Percentiles rank a stretch among this genome's conserved stretches.
Conservation (phyloP, 352 stramenopile genomes). For the Thalassiosira mediterranea region DNA sequence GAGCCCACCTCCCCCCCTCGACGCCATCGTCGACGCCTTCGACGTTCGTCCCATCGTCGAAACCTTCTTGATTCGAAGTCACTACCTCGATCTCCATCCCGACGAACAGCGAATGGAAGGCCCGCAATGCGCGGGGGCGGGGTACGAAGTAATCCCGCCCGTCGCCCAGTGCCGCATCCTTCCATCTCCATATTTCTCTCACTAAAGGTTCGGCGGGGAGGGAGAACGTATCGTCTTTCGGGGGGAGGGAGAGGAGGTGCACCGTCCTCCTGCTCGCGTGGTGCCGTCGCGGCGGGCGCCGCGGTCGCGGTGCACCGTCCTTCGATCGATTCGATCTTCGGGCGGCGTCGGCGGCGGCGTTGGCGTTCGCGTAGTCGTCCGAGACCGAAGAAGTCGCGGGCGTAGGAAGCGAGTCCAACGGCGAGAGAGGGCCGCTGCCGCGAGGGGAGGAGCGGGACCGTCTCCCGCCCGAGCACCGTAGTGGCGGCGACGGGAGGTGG, state of each 20-base stretch:
- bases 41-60: neutral
- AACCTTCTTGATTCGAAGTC: neutral
- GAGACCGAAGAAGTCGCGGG: neutral
- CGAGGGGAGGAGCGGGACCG: no score
- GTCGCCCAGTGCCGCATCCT: slow-evolving; percentile 73
- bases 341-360: neutral
- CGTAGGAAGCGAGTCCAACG: neutral
- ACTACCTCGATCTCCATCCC: slow-evolving; percentile 32
- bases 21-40: neutral
- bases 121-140: slow-evolving; percentile 61
- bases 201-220: slow-evolving; percentile 33
- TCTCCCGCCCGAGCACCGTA: no score
- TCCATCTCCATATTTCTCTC: slow-evolving; percentile 74
- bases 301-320: neutral
- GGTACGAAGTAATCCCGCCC: slow-evolving; percentile 80
- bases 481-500: no score
- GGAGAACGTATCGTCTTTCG: slow-evolving; percentile 28
- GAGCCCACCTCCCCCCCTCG: neutral
- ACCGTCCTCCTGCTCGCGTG: no score
- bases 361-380: neutral
- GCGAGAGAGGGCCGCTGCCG: neutral
- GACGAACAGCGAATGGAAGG: slow-evolving; percentile 55
- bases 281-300: neutral
- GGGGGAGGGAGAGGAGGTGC: slow-evolving; percentile 38
- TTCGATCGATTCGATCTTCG: neutral